These are phyloP conservation scores for Debaryomyces singareniensis DNA, from an alignment of 1,139 yeast species.

Conservation along the genomic window DNA sequence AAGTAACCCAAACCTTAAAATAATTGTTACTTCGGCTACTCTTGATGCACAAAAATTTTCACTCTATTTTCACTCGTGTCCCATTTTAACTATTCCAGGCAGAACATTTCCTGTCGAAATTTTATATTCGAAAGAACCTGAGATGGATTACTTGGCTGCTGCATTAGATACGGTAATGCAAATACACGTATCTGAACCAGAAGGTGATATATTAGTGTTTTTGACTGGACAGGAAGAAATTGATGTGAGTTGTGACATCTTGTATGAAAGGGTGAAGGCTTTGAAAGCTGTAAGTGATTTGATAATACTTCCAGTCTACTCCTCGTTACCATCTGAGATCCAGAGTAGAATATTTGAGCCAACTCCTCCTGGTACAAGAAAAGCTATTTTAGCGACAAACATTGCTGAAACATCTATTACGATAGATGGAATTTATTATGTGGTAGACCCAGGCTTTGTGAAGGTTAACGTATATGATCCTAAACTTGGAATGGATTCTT, in stretches of 20 bases:
- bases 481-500: conserved; percentile 69
- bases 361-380: conserved; percentile 63
- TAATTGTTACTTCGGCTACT: conserved; percentile 90
- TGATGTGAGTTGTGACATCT: conserved; percentile 78
- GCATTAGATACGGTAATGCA: conserved; percentile 77
- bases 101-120: conserved; percentile 86
- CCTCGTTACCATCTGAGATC: conserved; percentile 70
- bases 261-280: conserved; percentile 59
- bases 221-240: conserved; percentile 93
- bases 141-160: conserved; percentile 77
- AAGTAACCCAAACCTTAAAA: conserved; percentile 66
- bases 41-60: conserved; percentile 82
- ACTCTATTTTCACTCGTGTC: conserved; percentile 68
- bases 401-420: conserved; percentile 81
- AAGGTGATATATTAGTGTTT: conserved; percentile 80
- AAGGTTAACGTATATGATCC: conserved; percentile 75
- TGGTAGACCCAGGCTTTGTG: conserved; percentile 77
- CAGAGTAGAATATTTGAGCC: conserved; percentile 71
- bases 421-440: conserved; percentile 72
- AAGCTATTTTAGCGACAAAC: conserved; percentile 72
- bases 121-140: conserved; percentile 72
- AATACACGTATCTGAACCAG: conserved; percentile 70
- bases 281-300: conserved; percentile 63
- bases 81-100: conserved; percentile 80
- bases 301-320: conserved; percentile 80